These are phyloP conservation scores for Gyromitra esculenta DNA, from an alignment of 2,329 filamentous ascomycete species.

Conservation along the genomic window DNA sequence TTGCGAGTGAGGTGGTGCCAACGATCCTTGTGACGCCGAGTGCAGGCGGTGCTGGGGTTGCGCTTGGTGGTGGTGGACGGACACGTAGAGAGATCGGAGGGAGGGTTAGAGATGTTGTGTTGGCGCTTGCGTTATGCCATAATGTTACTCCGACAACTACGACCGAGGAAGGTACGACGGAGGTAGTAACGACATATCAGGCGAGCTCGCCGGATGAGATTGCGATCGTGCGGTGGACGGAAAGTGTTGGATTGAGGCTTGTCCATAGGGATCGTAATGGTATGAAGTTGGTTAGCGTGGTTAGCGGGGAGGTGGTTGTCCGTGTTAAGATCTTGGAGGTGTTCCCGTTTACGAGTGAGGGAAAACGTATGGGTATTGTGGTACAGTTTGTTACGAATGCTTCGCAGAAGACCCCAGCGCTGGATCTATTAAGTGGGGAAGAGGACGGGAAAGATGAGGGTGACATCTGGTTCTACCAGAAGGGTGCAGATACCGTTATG, in stretches of 20 bases:
- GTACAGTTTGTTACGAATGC: constrained; percentile 76
- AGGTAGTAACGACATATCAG: constrained; percentile 84
- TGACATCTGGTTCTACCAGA: constrained; percentile 98
- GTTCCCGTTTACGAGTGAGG: constrained; percentile 97
- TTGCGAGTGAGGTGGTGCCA: constrained; percentile 62
- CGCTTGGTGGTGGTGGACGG: constrained; percentile 72
- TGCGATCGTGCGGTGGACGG: constrained; percentile 95
- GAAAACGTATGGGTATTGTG: constrained; percentile 97
- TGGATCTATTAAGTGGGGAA: constrained; percentile 60
- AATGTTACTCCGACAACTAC: constrained; percentile 95
- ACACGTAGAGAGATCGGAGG: constrained; percentile 93
- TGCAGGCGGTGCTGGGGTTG: constrained; percentile 59
- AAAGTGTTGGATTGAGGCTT: constrained; percentile 86
- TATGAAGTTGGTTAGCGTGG: constrained; percentile 82
- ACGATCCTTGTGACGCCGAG: constrained; percentile 64
- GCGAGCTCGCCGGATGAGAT: constrained; percentile 98
- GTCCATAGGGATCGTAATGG: constrained; percentile 85
- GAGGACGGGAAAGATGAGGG: constrained; percentile 63
- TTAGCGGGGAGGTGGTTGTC: constrained; percentile 78
- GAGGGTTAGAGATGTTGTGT: constrained; percentile 88
- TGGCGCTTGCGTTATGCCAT: constrained; percentile 92
- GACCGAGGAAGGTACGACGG: constrained; percentile 73
- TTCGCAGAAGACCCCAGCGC: constrained; percentile 59
- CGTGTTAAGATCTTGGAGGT: constrained; percentile 89
- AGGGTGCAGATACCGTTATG: constrained; percentile 99